A percentile compares a stretch with the other conserved stretches of the same genome.
These are phyloP conservation scores for Gossypium rotundifolium DNA, from an alignment of 345 rosid genomes.

Conservation along the genomic window DNA sequence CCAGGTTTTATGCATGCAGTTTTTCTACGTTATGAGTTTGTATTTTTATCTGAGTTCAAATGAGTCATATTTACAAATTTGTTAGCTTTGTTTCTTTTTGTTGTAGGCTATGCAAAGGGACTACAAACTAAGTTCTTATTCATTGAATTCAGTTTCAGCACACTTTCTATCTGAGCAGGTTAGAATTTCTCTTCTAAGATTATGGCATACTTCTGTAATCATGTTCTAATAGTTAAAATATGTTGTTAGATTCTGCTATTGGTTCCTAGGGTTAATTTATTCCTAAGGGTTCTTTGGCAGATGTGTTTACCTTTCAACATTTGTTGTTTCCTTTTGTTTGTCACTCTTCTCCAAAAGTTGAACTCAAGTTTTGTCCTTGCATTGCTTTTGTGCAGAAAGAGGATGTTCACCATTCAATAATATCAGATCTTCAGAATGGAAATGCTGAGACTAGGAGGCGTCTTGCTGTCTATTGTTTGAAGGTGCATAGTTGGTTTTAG, in stretches of 20 bases:
- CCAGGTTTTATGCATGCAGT: slow-evolving; percentile 53
- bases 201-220: neutral
- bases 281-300: neutral
- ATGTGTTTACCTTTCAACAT: neutral
- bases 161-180: slow-evolving; percentile 99
- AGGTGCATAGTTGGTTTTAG: slow-evolving; percentile 39
- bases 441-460: slow-evolving; percentile 98
- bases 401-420: slow-evolving; percentile 98
- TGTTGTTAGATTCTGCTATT: slow-evolving; percentile 5
- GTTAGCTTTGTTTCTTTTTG: slow-evolving; percentile 7
- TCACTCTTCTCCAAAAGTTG: slow-evolving; percentile 4
- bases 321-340: neutral
- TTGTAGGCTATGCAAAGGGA: slow-evolving; percentile 80
- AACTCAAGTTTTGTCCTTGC: neutral
- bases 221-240: neutral
- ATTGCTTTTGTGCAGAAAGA: slow-evolving; percentile 61
- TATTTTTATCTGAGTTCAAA: slow-evolving; percentile 9
- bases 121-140: slow-evolving; percentile 90
- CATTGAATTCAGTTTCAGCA: slow-evolving; percentile 91
- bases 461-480: slow-evolving; percentile 96
- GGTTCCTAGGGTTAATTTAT: neutral
- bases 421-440: slow-evolving; percentile 97
- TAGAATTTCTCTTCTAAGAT: slow-evolving; percentile 13
- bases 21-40: slow-evolving; percentile 16
- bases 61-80: slow-evolving; percentile 3